Base-by-base conservation (phyloP, 2,329 filamentous ascomycete species). In the Colletotrichum nymphaeae region DNA sequence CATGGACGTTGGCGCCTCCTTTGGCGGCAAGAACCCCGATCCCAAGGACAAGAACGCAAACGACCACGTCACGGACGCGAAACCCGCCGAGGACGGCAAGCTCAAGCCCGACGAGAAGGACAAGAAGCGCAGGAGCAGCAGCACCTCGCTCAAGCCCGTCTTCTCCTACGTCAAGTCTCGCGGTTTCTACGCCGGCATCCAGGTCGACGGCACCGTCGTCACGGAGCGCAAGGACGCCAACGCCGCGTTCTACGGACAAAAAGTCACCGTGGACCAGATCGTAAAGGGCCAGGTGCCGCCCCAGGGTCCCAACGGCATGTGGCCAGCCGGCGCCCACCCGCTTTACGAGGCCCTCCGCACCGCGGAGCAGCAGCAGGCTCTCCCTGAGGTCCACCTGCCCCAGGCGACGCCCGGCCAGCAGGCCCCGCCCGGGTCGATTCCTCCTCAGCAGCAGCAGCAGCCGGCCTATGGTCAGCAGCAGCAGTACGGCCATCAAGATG, bases 171-270 rank as follows among this genome's bases (percentile, higher is more conserved):
- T 98, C 83, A 98, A 97, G 84, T 95, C 93, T 60, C 90, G 95
- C 65, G 95, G 95, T 5, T 91, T 98, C 77, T 98, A 97, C 79
- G 95, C 94, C 1, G 95, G 95, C 35, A 89, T 97, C 1, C 93
- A 95, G 78, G 88, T 97, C 42, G 95, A 98, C 78, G 95, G 95
- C 30, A 97, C 95, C 0, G 90, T 97, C 12, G 88, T 98, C 62
- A 93, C 96, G 30, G 94, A 97, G 82, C 90, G 95, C 63, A 92
- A 90, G n/a, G 94, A 96, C 71, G 95, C 96, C 79, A 98, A 98
- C 78, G 93, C 94, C 65, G 89, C 90, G 6, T 98, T 98, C 79
- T 98, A 97, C 81, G 93, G 93, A 26, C 87, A 93, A n/a, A 76
- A 79, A 5, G 78, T 89, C 28, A 77, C 83, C 0, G 87, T 86